A percentile compares a stretch with the other conserved stretches of the same genome.
phyloP scores from a whole-genome alignment of 2,329 filamentous ascomycete genomes.

The Penicillium sp. region DNA sequence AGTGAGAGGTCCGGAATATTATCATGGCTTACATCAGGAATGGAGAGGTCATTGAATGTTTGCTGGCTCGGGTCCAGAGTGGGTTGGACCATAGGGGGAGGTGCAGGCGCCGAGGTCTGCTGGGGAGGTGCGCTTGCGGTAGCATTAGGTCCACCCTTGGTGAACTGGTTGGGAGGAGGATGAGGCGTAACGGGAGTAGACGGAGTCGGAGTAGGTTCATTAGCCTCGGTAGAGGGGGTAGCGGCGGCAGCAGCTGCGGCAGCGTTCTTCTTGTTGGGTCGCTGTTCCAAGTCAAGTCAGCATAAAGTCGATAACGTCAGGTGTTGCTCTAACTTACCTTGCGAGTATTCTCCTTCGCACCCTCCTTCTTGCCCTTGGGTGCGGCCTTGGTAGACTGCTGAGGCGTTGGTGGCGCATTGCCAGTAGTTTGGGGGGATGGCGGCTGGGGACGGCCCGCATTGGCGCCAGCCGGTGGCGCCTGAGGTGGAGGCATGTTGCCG shows the following conservation, averaged over 20 bases:
- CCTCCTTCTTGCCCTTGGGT: conserved; percentile 61
- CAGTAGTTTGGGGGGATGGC: conserved; percentile 47
- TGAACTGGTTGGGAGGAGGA: conserved; percentile 48
- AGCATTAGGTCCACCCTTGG: conserved; percentile 41
- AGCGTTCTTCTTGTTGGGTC: conserved; percentile 46
- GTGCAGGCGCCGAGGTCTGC: conserved; percentile 39
- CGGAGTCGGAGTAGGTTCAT: conserved; percentile 50
- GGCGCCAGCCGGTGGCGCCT: conserved; percentile 44
- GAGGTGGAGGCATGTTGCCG: conserved; percentile 54
- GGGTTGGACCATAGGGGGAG: conserved; percentile 38
- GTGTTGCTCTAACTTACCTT: conserved; percentile 47
- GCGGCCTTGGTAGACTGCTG: conserved; percentile 60
- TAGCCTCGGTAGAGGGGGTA: conserved; percentile 48
- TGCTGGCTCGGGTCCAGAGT: conserved; percentile 36
- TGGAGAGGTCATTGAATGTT: conserved; percentile 36
- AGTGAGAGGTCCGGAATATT: neutral
- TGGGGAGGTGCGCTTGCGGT: conserved; percentile 35
- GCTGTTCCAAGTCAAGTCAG: conserved; percentile 21
- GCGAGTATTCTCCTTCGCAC: conserved; percentile 43
- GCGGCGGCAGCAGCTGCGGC: conserved; percentile 44
- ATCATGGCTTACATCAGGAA: conserved; percentile 39
- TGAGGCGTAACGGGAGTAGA: conserved; percentile 52
- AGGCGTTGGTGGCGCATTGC: conserved; percentile 61
- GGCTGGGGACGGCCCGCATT: conserved; percentile 45
- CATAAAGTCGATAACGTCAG: neutral